Evolutionary conservation across 139 green algal species (phyloP).

Genomic region (Protoeuglena noctilucae): DNA sequence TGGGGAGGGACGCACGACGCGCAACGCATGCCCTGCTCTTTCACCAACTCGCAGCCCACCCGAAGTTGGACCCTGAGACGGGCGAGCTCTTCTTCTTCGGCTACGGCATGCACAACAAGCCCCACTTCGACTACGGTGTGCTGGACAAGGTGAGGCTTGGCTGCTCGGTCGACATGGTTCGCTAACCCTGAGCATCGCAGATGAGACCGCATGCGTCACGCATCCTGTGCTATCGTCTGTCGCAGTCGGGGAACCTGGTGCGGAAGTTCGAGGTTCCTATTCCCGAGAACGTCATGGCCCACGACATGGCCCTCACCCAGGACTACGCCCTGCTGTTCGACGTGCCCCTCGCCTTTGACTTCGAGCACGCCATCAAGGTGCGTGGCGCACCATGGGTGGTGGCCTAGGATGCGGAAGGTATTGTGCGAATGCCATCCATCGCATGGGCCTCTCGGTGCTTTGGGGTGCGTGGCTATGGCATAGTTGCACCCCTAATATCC

Average conservation of each 20-base stretch:
- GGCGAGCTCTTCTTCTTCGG: slow-evolving; percentile 12
- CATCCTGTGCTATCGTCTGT: no score
- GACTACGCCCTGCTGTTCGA: slow-evolving; percentile 53
- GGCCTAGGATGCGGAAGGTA: not conserved
- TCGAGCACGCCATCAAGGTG: slow-evolving; percentile 4
- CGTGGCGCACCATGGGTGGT: not conserved
- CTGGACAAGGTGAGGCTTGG: no score
- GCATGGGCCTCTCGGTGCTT: not conserved
- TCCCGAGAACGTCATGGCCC: slow-evolving; percentile 43
- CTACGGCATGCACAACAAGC: not conserved
- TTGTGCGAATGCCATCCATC: not conserved
- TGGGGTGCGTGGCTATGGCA: no score
- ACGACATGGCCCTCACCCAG: slow-evolving; percentile 59
- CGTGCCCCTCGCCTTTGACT: slow-evolving; percentile 38
- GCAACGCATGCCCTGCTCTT: no score
- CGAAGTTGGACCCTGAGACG: slow-evolving; percentile 49
- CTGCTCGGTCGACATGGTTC: no score
- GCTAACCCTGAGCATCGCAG: no score
- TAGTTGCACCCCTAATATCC: no score
- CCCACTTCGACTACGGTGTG: slow-evolving; percentile 15
- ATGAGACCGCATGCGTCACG: no score
- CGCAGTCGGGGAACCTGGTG: slow-evolving; percentile 11
- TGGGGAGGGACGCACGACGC: no score
- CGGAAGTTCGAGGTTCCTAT: slow-evolving; percentile 10
- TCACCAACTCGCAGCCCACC: no score